Conservation (phyloP, 257 asterid species). For the Penstemon eatonii region DNA sequence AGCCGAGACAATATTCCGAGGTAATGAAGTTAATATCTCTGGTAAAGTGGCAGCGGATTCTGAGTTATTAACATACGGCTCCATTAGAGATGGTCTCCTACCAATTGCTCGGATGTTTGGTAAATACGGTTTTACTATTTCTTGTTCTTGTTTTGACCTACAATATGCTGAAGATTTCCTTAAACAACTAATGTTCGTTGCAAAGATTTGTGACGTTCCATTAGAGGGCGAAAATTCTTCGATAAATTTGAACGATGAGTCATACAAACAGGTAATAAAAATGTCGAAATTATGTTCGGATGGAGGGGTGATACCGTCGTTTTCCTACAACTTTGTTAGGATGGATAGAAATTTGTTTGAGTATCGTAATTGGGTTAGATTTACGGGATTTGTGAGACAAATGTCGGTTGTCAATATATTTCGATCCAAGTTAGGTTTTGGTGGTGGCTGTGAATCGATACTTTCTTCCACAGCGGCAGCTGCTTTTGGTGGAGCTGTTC, state of each 20-base stretch:
- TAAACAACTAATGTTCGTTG: slow-evolving; percentile 53
- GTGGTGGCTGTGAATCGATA: slow-evolving; percentile 40
- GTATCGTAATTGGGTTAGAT: slow-evolving; percentile 50
- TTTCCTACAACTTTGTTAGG: slow-evolving; percentile 73
- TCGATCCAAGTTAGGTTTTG: slow-evolving; percentile 47
- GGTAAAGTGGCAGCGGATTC: slow-evolving; percentile 59
- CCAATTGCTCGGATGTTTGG: slow-evolving; percentile 64
- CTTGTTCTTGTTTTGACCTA: slow-evolving; percentile 68
- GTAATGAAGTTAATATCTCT: slow-evolving; percentile 51
- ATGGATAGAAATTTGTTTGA: slow-evolving; percentile 67
- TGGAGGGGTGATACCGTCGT: slow-evolving; percentile 47
- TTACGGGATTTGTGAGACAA: slow-evolving; percentile 66
- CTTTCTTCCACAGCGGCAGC: slow-evolving; percentile 44
- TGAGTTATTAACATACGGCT: slow-evolving; percentile 56
- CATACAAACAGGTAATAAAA: slow-evolving; percentile 58
- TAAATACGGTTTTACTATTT: slow-evolving; percentile 54
- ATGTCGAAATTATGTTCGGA: slow-evolving; percentile 57
- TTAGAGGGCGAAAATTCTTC: slow-evolving; percentile 63
- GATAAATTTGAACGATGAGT: slow-evolving; percentile 50
- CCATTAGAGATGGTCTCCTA: slow-evolving; percentile 51
- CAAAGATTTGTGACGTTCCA: slow-evolving; percentile 52
- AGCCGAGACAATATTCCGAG: slow-evolving; percentile 61
- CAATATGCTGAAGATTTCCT: slow-evolving; percentile 54
- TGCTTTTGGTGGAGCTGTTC: slow-evolving; percentile 47
- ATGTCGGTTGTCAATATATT: slow-evolving; percentile 48